Evolutionary conservation across 305 asterid genomes (phyloP).

Genomic region (Andrographis paniculata): DNA sequence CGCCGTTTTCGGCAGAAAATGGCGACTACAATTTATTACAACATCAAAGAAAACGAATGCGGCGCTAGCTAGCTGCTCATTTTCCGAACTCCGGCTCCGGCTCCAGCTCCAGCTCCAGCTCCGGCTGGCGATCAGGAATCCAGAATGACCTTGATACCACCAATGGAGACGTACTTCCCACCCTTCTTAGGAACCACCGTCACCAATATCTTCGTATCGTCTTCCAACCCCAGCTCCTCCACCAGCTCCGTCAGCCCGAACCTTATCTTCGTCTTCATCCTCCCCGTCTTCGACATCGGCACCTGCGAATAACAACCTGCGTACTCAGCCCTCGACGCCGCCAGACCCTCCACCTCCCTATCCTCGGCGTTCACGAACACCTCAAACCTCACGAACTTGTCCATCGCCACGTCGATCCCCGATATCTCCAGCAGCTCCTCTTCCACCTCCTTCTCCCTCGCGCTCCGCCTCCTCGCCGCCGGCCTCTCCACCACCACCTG

Average conservation of each 20-base stretch:
- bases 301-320: conserved; percentile 26
- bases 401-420: conserved; percentile 24
- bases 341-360: conserved; percentile 20
- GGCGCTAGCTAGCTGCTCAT: too few species aligned
- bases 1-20: too few species aligned
- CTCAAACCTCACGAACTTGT: conserved; percentile 25
- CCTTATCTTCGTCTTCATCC: conserved; percentile 16
- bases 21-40: too few species aligned
- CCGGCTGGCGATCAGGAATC: conserved; percentile 1
- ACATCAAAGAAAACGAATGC: too few species aligned
- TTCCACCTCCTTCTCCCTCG: conserved; percentile 26
- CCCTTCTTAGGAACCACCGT: conserved; percentile 37
- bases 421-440: conserved; percentile 31
- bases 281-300: conserved; percentile 21
- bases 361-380: conserved; percentile 40
- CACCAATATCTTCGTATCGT: conserved; percentile 35
- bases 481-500: conserved; percentile 30
- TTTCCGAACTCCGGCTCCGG: too few species aligned
- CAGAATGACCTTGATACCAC: conserved; percentile 26
- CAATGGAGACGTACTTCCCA: conserved; percentile 26
- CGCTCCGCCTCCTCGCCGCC: conserved; percentile 22
- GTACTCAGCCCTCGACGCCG: conserved; percentile 28
- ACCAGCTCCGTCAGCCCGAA: conserved; percentile 26
- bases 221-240: conserved; percentile 35
- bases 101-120: too few species aligned